Conservation (phyloP, 2,329 filamentous ascomycete genomes). For the Furcasterigmium furcatum region DNA sequence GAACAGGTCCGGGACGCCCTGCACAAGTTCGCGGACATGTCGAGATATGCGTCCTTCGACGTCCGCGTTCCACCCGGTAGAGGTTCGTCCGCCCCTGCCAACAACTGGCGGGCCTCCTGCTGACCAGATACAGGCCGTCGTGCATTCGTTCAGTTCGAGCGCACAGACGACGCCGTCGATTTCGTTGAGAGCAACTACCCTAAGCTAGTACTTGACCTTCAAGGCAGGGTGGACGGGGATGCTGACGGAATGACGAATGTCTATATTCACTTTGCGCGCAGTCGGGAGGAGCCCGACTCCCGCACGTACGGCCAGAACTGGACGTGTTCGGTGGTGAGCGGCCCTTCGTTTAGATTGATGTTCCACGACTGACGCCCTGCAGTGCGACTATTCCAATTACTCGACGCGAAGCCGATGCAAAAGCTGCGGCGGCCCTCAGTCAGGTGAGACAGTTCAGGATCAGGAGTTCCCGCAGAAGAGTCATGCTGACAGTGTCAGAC, state of each 20-base stretch:
- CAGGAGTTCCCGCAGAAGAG: background rate
- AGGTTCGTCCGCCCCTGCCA: slow-evolving; percentile 1
- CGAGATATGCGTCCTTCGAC: slow-evolving; percentile 32
- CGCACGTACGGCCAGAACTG: slow-evolving; percentile 22
- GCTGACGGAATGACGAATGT: slow-evolving; percentile 32
- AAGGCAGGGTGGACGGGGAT: slow-evolving; percentile 30
- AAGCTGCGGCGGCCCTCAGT: slow-evolving; percentile 23
- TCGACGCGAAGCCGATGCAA: slow-evolving; percentile 32
- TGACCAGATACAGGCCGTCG: slow-evolving; percentile 27
- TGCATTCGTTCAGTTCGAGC: slow-evolving; percentile 38
- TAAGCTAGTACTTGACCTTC: slow-evolving; percentile 30
- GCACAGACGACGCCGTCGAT: slow-evolving; percentile 32
- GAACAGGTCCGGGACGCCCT: slow-evolving; percentile 32
- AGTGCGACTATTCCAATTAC: slow-evolving; percentile 37
- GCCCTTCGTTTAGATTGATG: background rate
- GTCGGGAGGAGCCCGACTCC: slow-evolving; percentile 28
- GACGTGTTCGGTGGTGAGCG: slow-evolving; percentile 28
- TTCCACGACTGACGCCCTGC: background rate
- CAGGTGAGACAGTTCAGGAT: slow-evolving; percentile 6
- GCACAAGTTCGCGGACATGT: slow-evolving; percentile 26
- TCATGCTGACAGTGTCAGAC: slow-evolving; percentile 5
- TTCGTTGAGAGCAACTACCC: slow-evolving; percentile 41
- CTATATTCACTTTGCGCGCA: slow-evolving; percentile 38
- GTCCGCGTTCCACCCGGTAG: slow-evolving; percentile 29
- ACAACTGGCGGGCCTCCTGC: background rate